Evolutionary conservation across 2,329 filamentous ascomycete genomes (phyloP).

Genomic region (Cordyceps pruinosa): DNA sequence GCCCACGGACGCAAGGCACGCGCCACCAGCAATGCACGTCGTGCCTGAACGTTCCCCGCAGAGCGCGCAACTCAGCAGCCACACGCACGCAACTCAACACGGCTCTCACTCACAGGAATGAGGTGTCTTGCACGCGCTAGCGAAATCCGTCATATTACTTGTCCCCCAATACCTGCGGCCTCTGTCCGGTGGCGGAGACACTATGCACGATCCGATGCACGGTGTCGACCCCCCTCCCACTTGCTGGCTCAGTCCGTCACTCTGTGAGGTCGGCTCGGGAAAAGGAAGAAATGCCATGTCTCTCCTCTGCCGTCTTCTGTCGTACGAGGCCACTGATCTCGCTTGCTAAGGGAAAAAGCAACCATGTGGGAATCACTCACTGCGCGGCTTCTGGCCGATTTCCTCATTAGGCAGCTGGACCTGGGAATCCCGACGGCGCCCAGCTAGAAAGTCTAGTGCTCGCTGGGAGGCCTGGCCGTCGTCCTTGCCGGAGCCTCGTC

Average conservation of each 20-base stretch:
- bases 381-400: neutral
- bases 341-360: neutral
- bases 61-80: neutral
- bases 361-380: neutral
- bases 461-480: neutral
- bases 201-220: slow-evolving; percentile 11
- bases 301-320: neutral
- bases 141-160: neutral
- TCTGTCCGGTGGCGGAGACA: neutral
- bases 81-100: neutral
- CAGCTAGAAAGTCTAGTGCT: neutral
- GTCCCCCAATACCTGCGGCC: neutral
- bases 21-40: neutral
- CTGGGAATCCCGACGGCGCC: neutral
- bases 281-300: neutral
- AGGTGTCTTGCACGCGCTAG: neutral
- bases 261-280: neutral
- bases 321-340: neutral
- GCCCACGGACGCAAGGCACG: neutral
- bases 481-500: neutral
- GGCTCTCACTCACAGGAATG: neutral
- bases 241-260: neutral
- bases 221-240: neutral
- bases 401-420: slow-evolving; percentile 1
- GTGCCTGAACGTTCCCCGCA: neutral